These are phyloP conservation scores for Rubus idaeus DNA, from an alignment of 306 rosid genomes.

Conservation along the genomic window DNA sequence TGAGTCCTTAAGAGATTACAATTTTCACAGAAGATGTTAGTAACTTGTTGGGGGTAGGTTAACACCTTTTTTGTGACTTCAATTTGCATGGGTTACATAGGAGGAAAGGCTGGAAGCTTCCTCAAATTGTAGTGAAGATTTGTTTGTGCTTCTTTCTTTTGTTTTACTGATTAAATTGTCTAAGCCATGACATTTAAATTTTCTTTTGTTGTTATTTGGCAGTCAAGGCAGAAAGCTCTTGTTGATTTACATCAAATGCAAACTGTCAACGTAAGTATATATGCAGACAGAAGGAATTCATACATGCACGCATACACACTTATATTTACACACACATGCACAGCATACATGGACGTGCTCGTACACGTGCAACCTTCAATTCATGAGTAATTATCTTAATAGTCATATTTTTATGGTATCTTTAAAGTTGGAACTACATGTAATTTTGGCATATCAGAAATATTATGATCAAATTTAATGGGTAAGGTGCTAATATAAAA, in stretches of 20 bases:
- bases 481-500: neutral
- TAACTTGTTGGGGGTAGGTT: neutral
- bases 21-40: neutral
- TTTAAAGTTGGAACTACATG: neutral
- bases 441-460: neutral
- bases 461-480: neutral
- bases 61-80: neutral
- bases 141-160: neutral
- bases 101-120: neutral
- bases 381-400: neutral
- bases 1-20: neutral
- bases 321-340: neutral
- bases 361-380: neutral
- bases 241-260: constrained; percentile 86
- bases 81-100: neutral
- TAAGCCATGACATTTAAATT: neutral
- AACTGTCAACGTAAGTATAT: constrained; percentile 61
- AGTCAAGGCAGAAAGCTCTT: constrained; percentile 94
- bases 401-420: neutral
- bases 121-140: neutral
- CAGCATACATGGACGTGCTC: neutral
- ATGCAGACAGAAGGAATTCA: neutral
- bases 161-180: neutral
- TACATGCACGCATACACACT: neutral
- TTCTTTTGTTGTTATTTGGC: constrained; percentile 25